phyloP scores from a whole-genome alignment of 176 grass and related monocot genomes.

The Triticum dicoccoides region DNA sequence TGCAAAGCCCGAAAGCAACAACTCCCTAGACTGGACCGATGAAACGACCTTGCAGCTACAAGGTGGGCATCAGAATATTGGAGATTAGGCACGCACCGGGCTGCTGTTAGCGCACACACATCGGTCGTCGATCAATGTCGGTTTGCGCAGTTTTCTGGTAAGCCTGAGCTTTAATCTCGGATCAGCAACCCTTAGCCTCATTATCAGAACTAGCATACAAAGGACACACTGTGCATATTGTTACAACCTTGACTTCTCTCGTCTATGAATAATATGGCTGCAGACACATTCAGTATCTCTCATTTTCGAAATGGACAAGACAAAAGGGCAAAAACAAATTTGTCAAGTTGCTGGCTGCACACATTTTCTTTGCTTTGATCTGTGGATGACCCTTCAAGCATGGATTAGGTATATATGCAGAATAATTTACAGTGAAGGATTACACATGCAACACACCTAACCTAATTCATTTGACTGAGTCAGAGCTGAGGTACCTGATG shows the following conservation, averaged over 20 bases:
- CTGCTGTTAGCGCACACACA: slow-evolving; percentile 2
- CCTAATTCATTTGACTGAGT: slow-evolving; percentile 34
- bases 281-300: background rate
- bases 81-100: background rate
- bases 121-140: slow-evolving; percentile 21
- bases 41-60: slow-evolving; percentile 5
- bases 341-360: slow-evolving; percentile 2
- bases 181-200: background rate
- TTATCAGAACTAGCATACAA: slow-evolving; percentile 14
- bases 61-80: slow-evolving; percentile 12
- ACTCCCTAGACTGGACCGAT: background rate
- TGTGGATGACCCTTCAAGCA: background rate
- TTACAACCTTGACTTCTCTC: background rate
- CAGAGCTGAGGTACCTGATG: slow-evolving; percentile 11
- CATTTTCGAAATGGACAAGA: background rate
- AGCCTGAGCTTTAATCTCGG: background rate
- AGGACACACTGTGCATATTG: background rate
- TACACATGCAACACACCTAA: slow-evolving; percentile 31
- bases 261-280: background rate
- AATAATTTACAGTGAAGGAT: slow-evolving; percentile 33
- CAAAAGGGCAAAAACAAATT: background rate
- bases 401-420: slow-evolving; percentile 22
- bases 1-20: slow-evolving; percentile 26
- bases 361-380: slow-evolving; percentile 22
- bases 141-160: background rate